Evolutionary conservation across 768 basidiomycete genomes (phyloP).

Genomic region (Dictyophora rubrovolvata): DNA sequence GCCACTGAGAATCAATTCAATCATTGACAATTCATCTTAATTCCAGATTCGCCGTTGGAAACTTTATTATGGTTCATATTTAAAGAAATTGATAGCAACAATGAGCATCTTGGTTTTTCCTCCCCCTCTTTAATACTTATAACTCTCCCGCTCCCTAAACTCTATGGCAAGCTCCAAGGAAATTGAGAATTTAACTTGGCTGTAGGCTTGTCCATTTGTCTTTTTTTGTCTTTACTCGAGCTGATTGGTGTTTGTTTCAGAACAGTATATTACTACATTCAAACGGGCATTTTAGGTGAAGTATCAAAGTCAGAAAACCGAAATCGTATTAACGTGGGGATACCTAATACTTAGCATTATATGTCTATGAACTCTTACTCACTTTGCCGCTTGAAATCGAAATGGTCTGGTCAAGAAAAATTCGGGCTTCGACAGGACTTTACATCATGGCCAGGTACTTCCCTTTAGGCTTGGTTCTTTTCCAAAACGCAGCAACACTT

Average conservation of each 20-base stretch:
- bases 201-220: background rate
- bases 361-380: background rate
- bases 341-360: background rate
- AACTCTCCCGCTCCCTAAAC: too few relatives aligned
- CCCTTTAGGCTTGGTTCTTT: background rate
- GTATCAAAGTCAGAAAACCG: too few relatives aligned
- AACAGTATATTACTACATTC: background rate
- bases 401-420: background rate
- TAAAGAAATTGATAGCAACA: too few relatives aligned
- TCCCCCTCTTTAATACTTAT: too few relatives aligned
- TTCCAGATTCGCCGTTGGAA: too few relatives aligned
- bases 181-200: background rate
- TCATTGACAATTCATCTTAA: too few relatives aligned
- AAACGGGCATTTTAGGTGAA: background rate
- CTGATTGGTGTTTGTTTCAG: background rate
- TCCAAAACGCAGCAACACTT: background rate
- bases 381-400: background rate
- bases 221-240: background rate
- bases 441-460: background rate
- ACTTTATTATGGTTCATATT: too few relatives aligned
- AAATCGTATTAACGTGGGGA: too few relatives aligned
- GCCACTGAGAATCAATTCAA: too few relatives aligned
- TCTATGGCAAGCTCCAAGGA: background rate
- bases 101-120: too few relatives aligned
- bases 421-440: background rate